Conservation (phyloP, 2,329 filamentous ascomycete genomes). For the Purpureocillium lavendulum region DNA sequence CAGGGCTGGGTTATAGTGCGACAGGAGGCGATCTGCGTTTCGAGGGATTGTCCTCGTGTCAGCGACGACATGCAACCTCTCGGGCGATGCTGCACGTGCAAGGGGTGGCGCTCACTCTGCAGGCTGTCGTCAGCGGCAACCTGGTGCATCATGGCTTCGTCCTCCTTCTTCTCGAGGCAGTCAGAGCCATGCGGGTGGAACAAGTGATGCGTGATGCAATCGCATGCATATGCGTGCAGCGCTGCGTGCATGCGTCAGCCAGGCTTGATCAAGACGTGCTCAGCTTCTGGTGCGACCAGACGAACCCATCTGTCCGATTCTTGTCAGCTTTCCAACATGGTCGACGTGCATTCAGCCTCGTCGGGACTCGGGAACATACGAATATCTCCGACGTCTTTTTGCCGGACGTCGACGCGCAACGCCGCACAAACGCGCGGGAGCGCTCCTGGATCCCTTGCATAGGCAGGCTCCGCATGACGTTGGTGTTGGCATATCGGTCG, state of each 20-base stretch:
- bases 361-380: conserved; percentile 27
- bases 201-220: conserved; percentile 61
- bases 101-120: conserved; percentile 38
- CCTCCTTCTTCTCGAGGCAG: conserved; percentile 44
- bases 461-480: conserved; percentile 48
- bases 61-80: background rate
- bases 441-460: conserved; percentile 50
- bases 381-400: conserved; percentile 48
- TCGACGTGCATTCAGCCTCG: background rate
- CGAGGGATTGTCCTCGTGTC: too few species aligned
- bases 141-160: conserved; percentile 60
- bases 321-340: conserved; percentile 4
- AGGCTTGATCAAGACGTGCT: background rate
- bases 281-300: conserved; percentile 1
- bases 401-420: conserved; percentile 36
- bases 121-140: conserved; percentile 60
- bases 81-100: background rate
- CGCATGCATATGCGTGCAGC: conserved; percentile 60
- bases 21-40: conserved; percentile 45
- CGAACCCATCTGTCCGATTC: conserved; percentile 19
- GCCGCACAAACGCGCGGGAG: conserved; percentile 44
- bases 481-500: conserved; percentile 61
- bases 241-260: conserved; percentile 15
- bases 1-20: conserved; percentile 46
- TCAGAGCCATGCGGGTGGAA: conserved; percentile 58